A percentile compares a stretch with the other conserved stretches of the same genome.
These are phyloP conservation scores for Fusarium caatingaense DNA, from an alignment of 2,329 filamentous ascomycete genomes.

Conservation along the genomic window DNA sequence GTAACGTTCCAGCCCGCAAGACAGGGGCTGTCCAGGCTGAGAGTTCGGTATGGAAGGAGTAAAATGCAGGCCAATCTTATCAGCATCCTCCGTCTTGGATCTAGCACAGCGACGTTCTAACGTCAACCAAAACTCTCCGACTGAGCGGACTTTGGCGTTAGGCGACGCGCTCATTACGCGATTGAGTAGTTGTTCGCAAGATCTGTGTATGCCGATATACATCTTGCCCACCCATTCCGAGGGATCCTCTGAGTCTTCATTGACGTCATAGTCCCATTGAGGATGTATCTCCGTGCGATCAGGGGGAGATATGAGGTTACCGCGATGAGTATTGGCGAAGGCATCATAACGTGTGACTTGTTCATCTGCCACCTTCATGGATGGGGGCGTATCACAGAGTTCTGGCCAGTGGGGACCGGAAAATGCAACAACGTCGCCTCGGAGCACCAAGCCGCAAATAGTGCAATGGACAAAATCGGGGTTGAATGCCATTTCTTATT, in stretches of 20 bases:
- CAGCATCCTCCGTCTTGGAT: neutral
- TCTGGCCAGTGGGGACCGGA: constrained; percentile 9
- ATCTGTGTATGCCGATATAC: neutral
- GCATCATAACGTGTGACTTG: neutral
- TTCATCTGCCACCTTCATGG: neutral
- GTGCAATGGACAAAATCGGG: constrained; percentile 6
- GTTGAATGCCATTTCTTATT: neutral
- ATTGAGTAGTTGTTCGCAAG: neutral
- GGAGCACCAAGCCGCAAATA: constrained; percentile 10
- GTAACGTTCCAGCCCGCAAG: neutral
- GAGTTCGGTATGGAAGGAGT: neutral
- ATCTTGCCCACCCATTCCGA: neutral
- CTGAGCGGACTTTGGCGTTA: neutral
- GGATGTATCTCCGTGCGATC: neutral
- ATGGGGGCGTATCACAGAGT: neutral
- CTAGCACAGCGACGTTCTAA: constrained; percentile 9
- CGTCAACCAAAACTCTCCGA: constrained; percentile 1
- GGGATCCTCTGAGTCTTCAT: rapidly evolving
- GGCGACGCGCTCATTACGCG: neutral
- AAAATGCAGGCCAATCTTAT: neutral
- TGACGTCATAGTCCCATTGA: neutral
- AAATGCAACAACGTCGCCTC: neutral
- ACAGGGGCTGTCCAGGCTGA: neutral
- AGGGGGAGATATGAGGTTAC: neutral
- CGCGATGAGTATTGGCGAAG: neutral